Evolutionary conservation across 1,139 yeast genomes (phyloP).

Genomic region (Taiozyma sp.): DNA sequence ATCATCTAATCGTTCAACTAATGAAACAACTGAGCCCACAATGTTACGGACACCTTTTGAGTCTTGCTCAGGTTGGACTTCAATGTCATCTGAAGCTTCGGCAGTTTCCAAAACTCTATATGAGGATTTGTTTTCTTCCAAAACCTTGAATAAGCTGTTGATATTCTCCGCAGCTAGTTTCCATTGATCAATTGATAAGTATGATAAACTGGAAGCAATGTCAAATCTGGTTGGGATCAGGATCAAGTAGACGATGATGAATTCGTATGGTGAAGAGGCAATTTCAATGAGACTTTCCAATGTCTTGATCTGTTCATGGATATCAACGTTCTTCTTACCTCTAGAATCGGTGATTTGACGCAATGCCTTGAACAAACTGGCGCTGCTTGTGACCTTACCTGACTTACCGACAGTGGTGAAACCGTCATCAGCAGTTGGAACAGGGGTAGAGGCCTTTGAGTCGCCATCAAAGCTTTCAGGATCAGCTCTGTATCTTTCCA

Average conservation of each 20-base stretch:
- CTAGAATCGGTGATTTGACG: constrained; percentile 80
- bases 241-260: constrained; percentile 73
- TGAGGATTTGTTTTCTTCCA: constrained; percentile 53
- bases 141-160: constrained; percentile 53
- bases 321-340: constrained; percentile 93
- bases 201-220: constrained; percentile 58
- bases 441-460: constrained; percentile 26
- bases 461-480: constrained; percentile 67
- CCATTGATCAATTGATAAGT: constrained; percentile 86
- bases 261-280: constrained; percentile 66
- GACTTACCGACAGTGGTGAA: constrained; percentile 38
- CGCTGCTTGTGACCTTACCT: constrained; percentile 33
- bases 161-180: constrained; percentile 62
- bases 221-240: constrained; percentile 89
- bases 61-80: constrained; percentile 67
- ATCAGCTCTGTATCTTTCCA: constrained; percentile 57
- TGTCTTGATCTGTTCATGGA: constrained; percentile 67
- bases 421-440: constrained; percentile 31
- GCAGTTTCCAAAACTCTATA: constrained; percentile 82
- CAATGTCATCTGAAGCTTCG: constrained; percentile 71
- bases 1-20: constrained; percentile 91
- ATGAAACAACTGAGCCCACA: constrained; percentile 80
- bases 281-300: constrained; percentile 57
- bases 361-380: constrained; percentile 63
- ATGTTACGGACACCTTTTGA: constrained; percentile 64